Evolutionary conservation across 257 asterid genomes (phyloP), one percentile per base, ranked within the genome.

Genomic region (Solanum pinnatisectum): DNA sequence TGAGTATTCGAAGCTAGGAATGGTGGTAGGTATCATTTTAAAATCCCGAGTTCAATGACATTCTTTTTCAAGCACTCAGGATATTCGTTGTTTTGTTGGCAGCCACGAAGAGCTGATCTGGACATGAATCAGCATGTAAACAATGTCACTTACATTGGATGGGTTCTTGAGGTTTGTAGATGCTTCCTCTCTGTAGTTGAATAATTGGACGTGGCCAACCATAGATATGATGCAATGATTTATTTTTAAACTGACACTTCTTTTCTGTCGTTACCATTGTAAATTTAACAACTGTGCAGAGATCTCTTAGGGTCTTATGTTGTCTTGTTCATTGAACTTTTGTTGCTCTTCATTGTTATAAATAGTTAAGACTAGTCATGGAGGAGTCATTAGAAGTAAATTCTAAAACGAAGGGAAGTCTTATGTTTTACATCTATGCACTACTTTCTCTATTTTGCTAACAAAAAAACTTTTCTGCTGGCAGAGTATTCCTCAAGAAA

Each of bases 401-500:
- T 74, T 36, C 18, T 36, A 74, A 36, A 68, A 70, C 33, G n/a
- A 30, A 70, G 23, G 77, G n/a, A 18, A 32, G 82, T 35, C 16
- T 78, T 79, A 2, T 42, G 56, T 42, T 44, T 25, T 79, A 25
- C 84, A 42, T 42, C 3, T 78, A 42, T 27, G 65, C 9, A 42
- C 85, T 46, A 49, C 12, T 0, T 30, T 9, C 44, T 49, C 18
- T 32, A 30, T 30, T 49, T 81, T 49, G 44, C 42, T 82, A 20
- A 82, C 86, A 0, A 18, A 49, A 30, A 27, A 46, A 30, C 85
- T 49, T 49, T 74, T 90, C 15, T 88, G 25, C 37, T 71, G 56
- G 88, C 96, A 97, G 99, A 97, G 99, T 89, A 92, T 96, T 88
- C 98, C 99, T 88, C 95, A 92, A 90, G 98, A 96, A 89, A 94